phyloP scores from a whole-genome alignment of 2,329 filamentous ascomycete species.

The Ascomycota sp. region DNA sequence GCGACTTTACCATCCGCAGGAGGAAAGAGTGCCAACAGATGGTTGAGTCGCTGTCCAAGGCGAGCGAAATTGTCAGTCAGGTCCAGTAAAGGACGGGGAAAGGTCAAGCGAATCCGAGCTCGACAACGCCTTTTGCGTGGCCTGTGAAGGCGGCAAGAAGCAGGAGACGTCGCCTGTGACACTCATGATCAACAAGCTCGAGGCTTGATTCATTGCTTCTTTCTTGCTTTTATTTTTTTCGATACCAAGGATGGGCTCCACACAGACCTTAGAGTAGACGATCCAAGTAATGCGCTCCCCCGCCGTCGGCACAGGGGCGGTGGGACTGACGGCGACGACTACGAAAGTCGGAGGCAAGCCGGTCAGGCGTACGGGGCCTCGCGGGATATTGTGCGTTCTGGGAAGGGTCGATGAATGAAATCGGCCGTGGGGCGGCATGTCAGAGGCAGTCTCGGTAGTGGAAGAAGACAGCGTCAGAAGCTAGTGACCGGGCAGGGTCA shows the following conservation, averaged over 20 bases:
- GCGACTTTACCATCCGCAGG: constrained; percentile 82
- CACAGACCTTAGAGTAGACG: constrained; percentile 14
- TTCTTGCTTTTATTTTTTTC: constrained; percentile 6
- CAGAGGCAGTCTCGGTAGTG: too few species aligned
- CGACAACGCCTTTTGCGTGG: neutral
- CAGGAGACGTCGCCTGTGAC: neutral
- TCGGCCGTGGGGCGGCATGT: too few species aligned
- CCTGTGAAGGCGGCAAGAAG: neutral
- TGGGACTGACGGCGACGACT: too few species aligned
- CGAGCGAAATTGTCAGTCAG: constrained; percentile 86
- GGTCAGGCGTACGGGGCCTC: too few species aligned
- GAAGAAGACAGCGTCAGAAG: too few species aligned
- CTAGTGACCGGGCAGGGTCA: too few species aligned
- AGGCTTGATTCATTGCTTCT: constrained; percentile 5
- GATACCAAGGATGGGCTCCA: constrained; percentile 14
- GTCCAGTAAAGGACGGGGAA: constrained; percentile 27
- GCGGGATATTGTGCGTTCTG: too few species aligned
- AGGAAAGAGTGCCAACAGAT: constrained; percentile 98
- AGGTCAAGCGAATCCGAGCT: neutral
- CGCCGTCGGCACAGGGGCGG: too few species aligned
- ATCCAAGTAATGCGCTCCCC: constrained; percentile 7
- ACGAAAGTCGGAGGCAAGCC: too few species aligned
- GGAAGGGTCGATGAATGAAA: too few species aligned
- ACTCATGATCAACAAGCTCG: neutral
- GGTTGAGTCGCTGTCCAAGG: constrained; percentile 78